phyloP scores from a whole-genome alignment of 805 yeast genomes.

The Starmerella powellii region DNA sequence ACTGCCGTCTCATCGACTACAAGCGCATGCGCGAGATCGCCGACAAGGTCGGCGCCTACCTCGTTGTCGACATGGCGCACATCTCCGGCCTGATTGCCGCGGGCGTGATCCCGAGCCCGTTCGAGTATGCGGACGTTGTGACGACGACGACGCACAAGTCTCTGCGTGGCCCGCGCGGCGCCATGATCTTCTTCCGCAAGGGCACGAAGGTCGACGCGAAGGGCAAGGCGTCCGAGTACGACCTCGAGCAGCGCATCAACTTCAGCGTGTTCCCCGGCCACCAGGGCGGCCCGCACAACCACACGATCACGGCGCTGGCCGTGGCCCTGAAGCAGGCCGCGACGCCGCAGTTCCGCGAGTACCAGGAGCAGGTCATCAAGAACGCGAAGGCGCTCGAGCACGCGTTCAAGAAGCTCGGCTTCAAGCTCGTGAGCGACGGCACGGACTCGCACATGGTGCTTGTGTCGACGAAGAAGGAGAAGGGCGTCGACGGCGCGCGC shows the following conservation, averaged over 20 bases:
- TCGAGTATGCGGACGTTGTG: constrained; percentile 93
- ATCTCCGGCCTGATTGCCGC: constrained; percentile 94
- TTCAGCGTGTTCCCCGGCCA: constrained; percentile 99
- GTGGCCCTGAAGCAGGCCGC: constrained; percentile 92
- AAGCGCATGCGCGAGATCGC: constrained; percentile 93
- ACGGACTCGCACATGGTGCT: constrained; percentile 96
- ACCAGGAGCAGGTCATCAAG: constrained; percentile 76
- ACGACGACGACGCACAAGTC: constrained; percentile 99
- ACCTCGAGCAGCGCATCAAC: constrained; percentile 88
- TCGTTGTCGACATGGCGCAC: constrained; percentile 97
- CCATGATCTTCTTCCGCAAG: constrained; percentile 97
- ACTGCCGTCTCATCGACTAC: constrained; percentile 93
- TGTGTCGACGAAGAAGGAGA: constrained; percentile 65
- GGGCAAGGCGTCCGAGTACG: constrained; percentile 83
- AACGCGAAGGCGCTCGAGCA: constrained; percentile 77
- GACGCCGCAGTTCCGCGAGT: constrained; percentile 78
- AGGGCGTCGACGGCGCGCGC: constrained; percentile 93
- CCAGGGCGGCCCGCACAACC: constrained; percentile 99
- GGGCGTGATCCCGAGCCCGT: constrained; percentile 90
- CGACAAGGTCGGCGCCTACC: constrained; percentile 92
- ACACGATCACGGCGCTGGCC: constrained; percentile 94
- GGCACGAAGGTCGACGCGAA: constrained; percentile 86
- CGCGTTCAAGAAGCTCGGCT: constrained; percentile 60
- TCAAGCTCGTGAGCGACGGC: constrained; percentile 80
- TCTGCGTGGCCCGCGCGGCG: constrained; percentile 98